A percentile compares a stretch with the other conserved stretches of the same genome.
These are phyloP conservation scores for Spathaspora sp. DNA, from an alignment of 805 yeast species.

Conservation along the genomic window DNA sequence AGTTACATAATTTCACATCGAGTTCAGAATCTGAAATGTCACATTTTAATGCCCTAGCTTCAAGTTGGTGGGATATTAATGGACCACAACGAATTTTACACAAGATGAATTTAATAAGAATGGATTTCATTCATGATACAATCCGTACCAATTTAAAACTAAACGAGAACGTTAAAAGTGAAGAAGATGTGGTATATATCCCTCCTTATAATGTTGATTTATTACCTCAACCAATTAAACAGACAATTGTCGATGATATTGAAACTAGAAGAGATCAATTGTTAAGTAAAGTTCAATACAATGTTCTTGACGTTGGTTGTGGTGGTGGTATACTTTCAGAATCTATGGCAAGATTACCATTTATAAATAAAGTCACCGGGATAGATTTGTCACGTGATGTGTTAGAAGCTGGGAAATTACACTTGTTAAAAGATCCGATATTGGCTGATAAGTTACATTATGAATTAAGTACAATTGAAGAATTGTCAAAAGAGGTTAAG, in stretches of 20 bases:
- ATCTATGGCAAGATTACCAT: slow-evolving; percentile 72
- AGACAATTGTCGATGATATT: slow-evolving; percentile 48
- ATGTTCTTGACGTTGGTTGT: slow-evolving; percentile 87
- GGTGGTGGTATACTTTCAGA: slow-evolving; percentile 97
- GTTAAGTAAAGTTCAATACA: slow-evolving; percentile 33
- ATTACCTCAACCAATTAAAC: slow-evolving; percentile 55
- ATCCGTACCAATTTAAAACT: slow-evolving; percentile 43
- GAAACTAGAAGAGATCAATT: slow-evolving; percentile 41
- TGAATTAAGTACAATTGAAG: slow-evolving; percentile 60
- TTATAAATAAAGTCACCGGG: slow-evolving; percentile 65
- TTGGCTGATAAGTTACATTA: slow-evolving; percentile 56
- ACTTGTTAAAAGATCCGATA: slow-evolving; percentile 62
- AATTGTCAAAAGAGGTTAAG: slow-evolving; percentile 38
- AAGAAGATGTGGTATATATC: slow-evolving; percentile 53
- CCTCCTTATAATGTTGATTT: slow-evolving; percentile 76
- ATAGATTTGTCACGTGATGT: slow-evolving; percentile 86
- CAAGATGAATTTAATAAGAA: slow-evolving; percentile 85
- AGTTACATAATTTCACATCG: slow-evolving; percentile 19
- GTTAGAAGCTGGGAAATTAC: slow-evolving; percentile 71
- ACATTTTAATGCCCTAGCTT: slow-evolving; percentile 84
- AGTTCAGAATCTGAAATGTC: slow-evolving; percentile 61
- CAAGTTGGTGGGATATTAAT: slow-evolving; percentile 96
- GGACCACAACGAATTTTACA: slow-evolving; percentile 94
- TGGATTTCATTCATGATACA: slow-evolving; percentile 78
- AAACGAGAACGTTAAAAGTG: slow-evolving; percentile 25